Evolutionary conservation across 1,139 yeast species (phyloP).

Genomic region (Diutina catenulata): DNA sequence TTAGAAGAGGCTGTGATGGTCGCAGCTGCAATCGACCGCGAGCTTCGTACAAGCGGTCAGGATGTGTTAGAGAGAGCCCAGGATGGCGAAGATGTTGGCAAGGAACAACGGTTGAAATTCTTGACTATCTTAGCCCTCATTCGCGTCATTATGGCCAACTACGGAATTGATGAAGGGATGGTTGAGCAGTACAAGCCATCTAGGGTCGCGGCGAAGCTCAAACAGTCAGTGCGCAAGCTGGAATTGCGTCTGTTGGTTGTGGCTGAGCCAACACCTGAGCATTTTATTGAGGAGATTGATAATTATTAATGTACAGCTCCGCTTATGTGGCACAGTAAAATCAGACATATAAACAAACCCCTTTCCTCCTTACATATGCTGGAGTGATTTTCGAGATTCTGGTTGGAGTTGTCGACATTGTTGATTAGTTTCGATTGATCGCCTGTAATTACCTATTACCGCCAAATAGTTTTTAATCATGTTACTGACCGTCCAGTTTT

Average conservation of each 20-base stretch:
- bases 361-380: too few species aligned
- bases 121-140: not conserved
- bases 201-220: not conserved
- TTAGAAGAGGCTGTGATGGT: not conserved
- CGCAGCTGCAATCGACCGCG: not conserved
- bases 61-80: not conserved
- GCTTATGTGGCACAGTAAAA: too few species aligned
- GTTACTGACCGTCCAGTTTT: too few species aligned
- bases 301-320: constrained; percentile 2
- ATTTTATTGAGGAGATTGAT: constrained; percentile 3
- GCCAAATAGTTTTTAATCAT: too few species aligned
- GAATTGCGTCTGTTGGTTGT: not conserved
- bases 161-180: not conserved
- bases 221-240: not conserved
- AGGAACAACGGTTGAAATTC: not conserved
- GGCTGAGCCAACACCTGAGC: not conserved
- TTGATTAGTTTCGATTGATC: too few species aligned
- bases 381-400: too few species aligned
- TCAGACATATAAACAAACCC: too few species aligned
- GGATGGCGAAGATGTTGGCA: not conserved
- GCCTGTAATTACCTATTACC: too few species aligned
- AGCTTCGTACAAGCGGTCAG: not conserved
- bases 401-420: too few species aligned
- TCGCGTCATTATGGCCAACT: not conserved
- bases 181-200: not conserved